These are phyloP conservation scores for Talaromyces marneffei DNA, from an alignment of 2,329 filamentous ascomycete species.

Conservation along the genomic window DNA sequence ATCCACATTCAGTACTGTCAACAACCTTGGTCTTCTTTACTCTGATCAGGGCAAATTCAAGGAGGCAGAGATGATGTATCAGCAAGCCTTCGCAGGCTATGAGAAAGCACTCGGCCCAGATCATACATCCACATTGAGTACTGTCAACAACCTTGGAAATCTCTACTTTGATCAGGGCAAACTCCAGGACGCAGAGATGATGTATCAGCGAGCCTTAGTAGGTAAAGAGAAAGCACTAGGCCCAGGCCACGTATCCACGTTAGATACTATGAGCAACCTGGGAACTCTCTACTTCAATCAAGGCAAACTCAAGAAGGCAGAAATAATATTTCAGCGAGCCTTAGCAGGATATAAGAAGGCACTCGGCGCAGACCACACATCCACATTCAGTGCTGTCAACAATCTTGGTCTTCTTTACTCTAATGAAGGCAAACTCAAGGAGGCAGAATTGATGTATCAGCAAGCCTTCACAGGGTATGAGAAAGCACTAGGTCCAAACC, in stretches of 20 bases:
- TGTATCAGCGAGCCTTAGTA: conserved; percentile 19
- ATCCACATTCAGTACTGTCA: background rate
- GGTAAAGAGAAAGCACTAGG: background rate
- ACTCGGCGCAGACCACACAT: conserved; percentile 11
- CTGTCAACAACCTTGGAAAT: conserved; percentile 20
- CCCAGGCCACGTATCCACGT: background rate
- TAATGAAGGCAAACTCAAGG: background rate
- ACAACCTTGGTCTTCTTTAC: background rate
- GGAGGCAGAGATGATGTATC: background rate
- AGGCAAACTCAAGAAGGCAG: background rate
- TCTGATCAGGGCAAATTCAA: background rate
- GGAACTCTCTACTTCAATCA: background rate
- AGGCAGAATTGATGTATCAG: background rate
- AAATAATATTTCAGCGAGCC: background rate
- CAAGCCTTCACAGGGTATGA: background rate
- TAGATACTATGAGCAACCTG: background rate
- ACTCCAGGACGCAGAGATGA: conserved; percentile 20
- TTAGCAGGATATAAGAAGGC: background rate
- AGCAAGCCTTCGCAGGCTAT: background rate
- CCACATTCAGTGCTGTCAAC: background rate
- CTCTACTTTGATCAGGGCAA: conserved; percentile 21
- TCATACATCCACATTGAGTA: conserved; percentile 16
- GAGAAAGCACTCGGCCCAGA: background rate
- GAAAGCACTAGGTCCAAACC: background rate
- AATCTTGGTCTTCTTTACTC: background rate